Evolutionary conservation across 2,329 filamentous ascomycete genomes (phyloP).

Genomic region (Phaeosphaeriaceae sp.): DNA sequence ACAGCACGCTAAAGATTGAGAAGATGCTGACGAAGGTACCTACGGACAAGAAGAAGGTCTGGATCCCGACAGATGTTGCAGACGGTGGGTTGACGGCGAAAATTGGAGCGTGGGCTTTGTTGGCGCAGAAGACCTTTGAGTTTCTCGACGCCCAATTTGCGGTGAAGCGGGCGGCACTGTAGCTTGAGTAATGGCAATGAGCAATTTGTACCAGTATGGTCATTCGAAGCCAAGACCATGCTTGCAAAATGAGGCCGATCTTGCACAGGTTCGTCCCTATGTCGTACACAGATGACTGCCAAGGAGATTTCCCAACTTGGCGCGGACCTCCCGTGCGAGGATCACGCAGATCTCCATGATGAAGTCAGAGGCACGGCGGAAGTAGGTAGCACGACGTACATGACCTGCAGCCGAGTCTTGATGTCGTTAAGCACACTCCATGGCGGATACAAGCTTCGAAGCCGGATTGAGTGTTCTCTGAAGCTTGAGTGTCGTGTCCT

Average conservation of each 20-base stretch:
- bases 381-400: conserved; percentile 4
- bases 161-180: no score
- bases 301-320: conserved; percentile 31
- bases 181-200: no score
- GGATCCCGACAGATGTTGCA: no score
- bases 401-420: conserved; percentile 14
- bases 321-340: conserved; percentile 18
- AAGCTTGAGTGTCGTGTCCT: background rate
- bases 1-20: background rate
- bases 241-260: conserved; percentile 12
- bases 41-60: no score
- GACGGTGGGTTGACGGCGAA: no score
- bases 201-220: no score
- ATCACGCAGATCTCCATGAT: conserved; percentile 3
- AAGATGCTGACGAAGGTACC: background rate
- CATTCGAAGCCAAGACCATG: conserved; percentile 2
- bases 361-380: conserved; percentile 4
- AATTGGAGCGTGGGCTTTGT: no score
- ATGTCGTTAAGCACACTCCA: conserved; percentile 19
- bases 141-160: no score
- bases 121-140: no score
- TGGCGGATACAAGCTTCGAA: background rate
- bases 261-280: conserved; percentile 12
- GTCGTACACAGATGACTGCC: conserved; percentile 22
- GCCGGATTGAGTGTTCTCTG: background rate